Conservation (phyloP, 345 rosid species). For the Anacardium occidentale region DNA sequence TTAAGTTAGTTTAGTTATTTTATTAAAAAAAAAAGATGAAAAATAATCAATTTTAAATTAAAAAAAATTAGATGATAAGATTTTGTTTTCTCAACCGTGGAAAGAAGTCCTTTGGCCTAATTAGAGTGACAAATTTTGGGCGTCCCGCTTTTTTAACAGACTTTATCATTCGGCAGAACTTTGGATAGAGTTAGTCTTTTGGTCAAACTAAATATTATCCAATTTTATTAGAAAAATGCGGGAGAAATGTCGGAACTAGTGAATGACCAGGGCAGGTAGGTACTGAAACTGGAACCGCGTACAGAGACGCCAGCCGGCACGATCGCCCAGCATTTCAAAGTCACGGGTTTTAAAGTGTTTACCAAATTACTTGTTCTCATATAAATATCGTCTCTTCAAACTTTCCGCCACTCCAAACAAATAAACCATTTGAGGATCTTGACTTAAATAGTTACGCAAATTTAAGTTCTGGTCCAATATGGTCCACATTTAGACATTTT, state of each 20-base stretch:
- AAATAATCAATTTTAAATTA: too few species aligned
- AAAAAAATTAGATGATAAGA: too few species aligned
- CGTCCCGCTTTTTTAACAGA: too few species aligned
- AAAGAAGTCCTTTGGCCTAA: too few species aligned
- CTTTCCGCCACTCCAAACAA: not conserved
- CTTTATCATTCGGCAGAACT: too few species aligned
- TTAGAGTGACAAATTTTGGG: too few species aligned
- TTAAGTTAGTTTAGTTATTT: too few species aligned
- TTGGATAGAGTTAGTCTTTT: too few species aligned
- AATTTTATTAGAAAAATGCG: not conserved
- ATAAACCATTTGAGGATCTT: not conserved
- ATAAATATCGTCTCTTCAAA: not conserved
- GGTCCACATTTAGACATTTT: not conserved
- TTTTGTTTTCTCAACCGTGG: too few species aligned
- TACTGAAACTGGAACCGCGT: not conserved
- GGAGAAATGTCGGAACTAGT: not conserved
- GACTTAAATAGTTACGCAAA: not conserved
- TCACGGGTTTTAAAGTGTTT: not conserved
- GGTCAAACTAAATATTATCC: not conserved
- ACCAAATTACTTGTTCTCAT: too few species aligned
- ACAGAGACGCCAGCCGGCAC: not conserved
- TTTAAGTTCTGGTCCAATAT: not conserved
- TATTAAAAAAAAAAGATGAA: too few species aligned
- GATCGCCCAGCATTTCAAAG: not conserved
- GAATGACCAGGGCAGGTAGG: not conserved